Evolutionary conservation across 257 asterid genomes (phyloP), one percentile per base, ranked within the genome.

Genomic region (Perilla frutescens): DNA sequence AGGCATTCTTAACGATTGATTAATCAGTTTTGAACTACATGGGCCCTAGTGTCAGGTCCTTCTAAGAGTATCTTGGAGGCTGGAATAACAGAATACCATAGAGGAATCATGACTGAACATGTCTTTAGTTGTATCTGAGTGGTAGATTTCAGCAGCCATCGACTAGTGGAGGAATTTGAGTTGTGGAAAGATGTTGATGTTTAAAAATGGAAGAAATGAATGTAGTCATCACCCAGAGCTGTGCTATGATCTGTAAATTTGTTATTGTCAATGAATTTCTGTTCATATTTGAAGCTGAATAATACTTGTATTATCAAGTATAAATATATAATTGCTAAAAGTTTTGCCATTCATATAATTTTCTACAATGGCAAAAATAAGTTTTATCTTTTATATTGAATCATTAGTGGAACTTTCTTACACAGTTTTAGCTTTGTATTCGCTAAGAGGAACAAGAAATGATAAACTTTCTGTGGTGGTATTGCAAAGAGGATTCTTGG

Each of bases 71-170:
- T 44, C 34, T 7, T 5, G 3, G 5, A 10, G 13, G 51, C 26
- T 49, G 49, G 34, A 36, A 36, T 15, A 9, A 12, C 14, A 0
- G 14, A 31, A 10, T 31, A 36, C 63, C 53, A 39, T 41, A 26
- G 9, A 56, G 26, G 56, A 57, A 15, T 48, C 15, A 12, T 11
- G 53, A 13, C 4, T 5, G 53, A 11, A 48, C 4, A 48, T 55
- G 55, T 43, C 20, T 7, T 11, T 70, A n/a, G 66, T 29, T 56
- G 57, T 29, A 56, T 55, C 41, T 39, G 13, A 55, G 44, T 69
- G 74, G 44, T 39, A 9, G 29, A 43, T 13, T 66, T 8, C 3
- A 34, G 32, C 5, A 66, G 11, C 1, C 32, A 51, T 62, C 44
- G 26, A 47, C 53, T 20, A n/a, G 56, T 41, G 8, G 63, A 56